A percentile compares a stretch with the other conserved stretches of the same genome.
Conservation (phyloP, 2,329 filamentous ascomycete species). For the Epichloe bromicola region DNA sequence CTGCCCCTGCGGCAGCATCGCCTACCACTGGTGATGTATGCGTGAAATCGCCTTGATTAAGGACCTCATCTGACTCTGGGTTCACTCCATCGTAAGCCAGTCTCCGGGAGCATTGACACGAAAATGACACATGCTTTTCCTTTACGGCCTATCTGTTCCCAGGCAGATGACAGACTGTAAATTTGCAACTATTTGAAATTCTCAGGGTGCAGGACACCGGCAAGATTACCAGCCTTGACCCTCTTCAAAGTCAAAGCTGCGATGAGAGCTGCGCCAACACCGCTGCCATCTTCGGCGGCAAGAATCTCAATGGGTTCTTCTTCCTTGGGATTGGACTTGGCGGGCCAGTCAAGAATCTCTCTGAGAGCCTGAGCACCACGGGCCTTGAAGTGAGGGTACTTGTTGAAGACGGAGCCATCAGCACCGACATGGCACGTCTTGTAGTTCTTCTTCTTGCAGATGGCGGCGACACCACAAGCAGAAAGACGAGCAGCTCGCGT, state of each 20-base stretch:
- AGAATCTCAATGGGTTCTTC: conserved; percentile 80
- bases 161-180: not conserved
- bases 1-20: not conserved
- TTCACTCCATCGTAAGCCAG: not conserved
- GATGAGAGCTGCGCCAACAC: conserved; percentile 94
- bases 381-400: conserved; percentile 96
- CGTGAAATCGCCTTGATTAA: not conserved
- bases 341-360: conserved; percentile 91
- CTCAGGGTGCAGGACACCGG: conserved; percentile 52
- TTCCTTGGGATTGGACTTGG: conserved; percentile 51
- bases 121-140: not conserved
- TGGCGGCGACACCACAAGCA: conserved; percentile 87
- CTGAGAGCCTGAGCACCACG: conserved; percentile 79
- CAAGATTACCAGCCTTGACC: conserved; percentile 48
- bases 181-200: conserved; percentile 32
- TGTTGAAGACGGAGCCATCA: conserved; percentile 96
- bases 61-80: not conserved
- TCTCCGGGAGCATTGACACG: not conserved
- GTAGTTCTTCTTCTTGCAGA: conserved; percentile 92
- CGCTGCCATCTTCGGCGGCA: conserved; percentile 87
- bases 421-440: conserved; percentile 84
- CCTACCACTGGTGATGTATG: not conserved
- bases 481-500: conserved; percentile 88
- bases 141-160: not conserved
- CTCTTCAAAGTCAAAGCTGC: conserved; percentile 58